Evolutionary conservation across 331 rosid species (phyloP), one percentile per base, ranked within the genome.

Genomic region (Prunus yedoensis): DNA sequence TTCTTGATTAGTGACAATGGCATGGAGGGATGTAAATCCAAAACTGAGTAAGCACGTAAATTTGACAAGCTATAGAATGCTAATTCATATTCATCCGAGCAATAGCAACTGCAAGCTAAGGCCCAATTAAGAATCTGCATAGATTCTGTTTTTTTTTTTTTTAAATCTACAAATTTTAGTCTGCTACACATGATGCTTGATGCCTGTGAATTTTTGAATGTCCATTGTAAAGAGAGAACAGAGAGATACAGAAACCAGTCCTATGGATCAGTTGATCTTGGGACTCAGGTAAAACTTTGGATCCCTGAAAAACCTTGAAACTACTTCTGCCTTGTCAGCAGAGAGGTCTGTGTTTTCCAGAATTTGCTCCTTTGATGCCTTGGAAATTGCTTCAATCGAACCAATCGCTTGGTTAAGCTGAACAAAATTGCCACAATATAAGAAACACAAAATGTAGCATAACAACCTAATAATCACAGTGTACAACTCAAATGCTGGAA

Each of bases 401-500:
- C 98, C 98, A 52, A 94, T 77, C 58, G 97, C 93, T 81, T 94
- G 98, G 81, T 82, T 82, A 61, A 94, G 95, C 97, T 90, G 90
- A 53, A 78, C 65, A 74, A 47, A 86, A 47, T 28, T 12, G 71
- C 30, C 80, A 78, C 54, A 85, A 76, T 49, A 67, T 54, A 67
- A 43, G n/a, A 20, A 23, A 58, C 32, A 1, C 5, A 47, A 1
- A 51, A 51, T 16, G 56, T 51, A 5, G 8, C 56, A 3, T 14
- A 2, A 51, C 18, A 51, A 16, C 56, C 6, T 51, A 14, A 51
- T 14, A 5, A 50, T 51, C 1, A 51, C 20, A 51, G 2, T 17
- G 56, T 5, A 51, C 18, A 51, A 51, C 56, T 51, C n/a, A 51
- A 51, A 51, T 51, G 2, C 16, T 1, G 8, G 56, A 51, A 16